Evolutionary conservation across 495 filamentous ascomycete species (phyloP), one percentile per base, ranked within the genome.

Genomic region (Aspergillus saccharolyticus): DNA sequence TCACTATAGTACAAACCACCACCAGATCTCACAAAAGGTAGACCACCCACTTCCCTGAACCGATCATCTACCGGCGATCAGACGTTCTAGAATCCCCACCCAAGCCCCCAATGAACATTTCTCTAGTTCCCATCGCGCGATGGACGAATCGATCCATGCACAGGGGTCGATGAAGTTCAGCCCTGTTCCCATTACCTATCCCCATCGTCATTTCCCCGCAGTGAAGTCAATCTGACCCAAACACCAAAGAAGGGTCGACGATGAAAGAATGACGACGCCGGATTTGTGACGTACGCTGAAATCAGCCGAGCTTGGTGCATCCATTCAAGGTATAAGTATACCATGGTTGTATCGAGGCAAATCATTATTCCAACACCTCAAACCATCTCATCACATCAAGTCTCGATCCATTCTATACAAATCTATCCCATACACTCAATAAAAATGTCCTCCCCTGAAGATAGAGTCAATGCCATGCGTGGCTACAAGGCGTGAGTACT

Each of bases 401-500:
- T 39, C 12, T 39, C 33, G 2, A 39, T 15, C 5, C 33, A 39
- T 10, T 39, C 12, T 15, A 5, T 12, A 39, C 33, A 39, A 39
- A n/a, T n/a, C n/a, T n/a, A n/a, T n/a, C n/a, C n/a, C n/a, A n/a
- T n/a, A n/a, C 25, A 39, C 2, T 39, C 10, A 2, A 39, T 39
- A 5, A 39, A 8, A 39, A 39, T 39, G 33, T 39, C 33, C 33
- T 39, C 33, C 33, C 6, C 33, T 39, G 60, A 66, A 45, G 63
- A 66, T 6, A 42, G 52, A 10, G n/a, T 63, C 45, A 62, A 63
- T 48, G 49, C 47, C 1, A 59, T 66, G 42, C 56, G 63, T 25
- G 63, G 63, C 25, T 66, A 66, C 54, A 66, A 66, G 53, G 60
- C 63, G 60, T 66, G 53, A 47, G 53, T 52, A 4, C 17, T 28